Base-by-base conservation (phyloP, 306 rosid genomes). In the Cucurbita argyrosperma region DNA sequence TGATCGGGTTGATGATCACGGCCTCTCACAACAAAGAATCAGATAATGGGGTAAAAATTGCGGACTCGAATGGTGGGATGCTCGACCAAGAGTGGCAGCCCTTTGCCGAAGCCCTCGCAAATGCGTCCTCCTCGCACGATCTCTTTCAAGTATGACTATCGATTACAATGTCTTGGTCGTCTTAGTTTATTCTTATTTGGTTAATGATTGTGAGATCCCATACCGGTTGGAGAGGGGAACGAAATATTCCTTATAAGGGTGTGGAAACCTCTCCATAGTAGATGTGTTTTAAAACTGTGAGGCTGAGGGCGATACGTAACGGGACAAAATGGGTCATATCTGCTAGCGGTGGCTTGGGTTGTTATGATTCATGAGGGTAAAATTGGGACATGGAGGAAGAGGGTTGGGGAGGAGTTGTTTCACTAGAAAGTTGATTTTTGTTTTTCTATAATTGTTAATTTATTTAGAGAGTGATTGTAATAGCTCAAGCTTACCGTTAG, bases 81-180 rank as follows among this genome's bases (percentile, higher is more conserved):
- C 92, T 94, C 77, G 77, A 92, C 68, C 99, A 90, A 84, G 84
- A 83, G 21, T 91, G 97, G 99, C 96, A 94, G 76, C 92, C 96
- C 18, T 91, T 94, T 56, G 92, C 97, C 4, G 92, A 94, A 26
- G 79, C 88, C 10, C 84, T 94, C 6, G 95, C 96, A 69, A 83
- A 84, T 77, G 95, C 91, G 10, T 71, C 82, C 71, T 81, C 90
- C 79, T 79, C 96, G 11, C 83, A 80, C 30, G 80, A 88, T 21
- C 95, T 94, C 14, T 30, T 88, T 69, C 83, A 11, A 79, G 86
- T 81, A 37, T 46, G 59, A 30, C 64, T 7, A 37, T 19, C 57
- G 26, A 47, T 68, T 13, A 68, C 42, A 26, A 7, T 67, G 74
- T 26, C 74, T 19, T 30, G 14, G 57, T 68, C 15, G 49, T 3